Evolutionary conservation across 495 filamentous ascomycete genomes (phyloP).

Genomic region (Bryoglossum gracile): DNA sequence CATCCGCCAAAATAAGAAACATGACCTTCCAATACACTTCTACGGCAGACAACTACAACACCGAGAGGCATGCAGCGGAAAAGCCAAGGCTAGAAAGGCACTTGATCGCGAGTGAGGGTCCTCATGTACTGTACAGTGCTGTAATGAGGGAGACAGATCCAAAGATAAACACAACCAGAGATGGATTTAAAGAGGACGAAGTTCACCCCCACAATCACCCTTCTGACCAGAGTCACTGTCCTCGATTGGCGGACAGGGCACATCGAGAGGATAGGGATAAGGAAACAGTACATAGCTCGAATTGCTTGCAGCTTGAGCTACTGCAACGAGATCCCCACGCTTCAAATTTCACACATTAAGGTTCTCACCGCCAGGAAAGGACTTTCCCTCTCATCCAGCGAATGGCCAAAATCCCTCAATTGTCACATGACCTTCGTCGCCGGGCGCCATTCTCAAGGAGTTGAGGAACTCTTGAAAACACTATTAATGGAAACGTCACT

Average conservation of each 20-base stretch:
- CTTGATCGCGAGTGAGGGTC: too few species aligned
- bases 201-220: not conserved
- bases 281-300: too few species aligned
- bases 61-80: not conserved
- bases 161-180: not conserved
- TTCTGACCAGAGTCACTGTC: too few species aligned
- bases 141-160: not conserved
- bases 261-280: conserved; percentile 1
- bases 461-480: too few species aligned
- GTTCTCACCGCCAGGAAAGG: conserved; percentile 11
- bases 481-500: too few species aligned
- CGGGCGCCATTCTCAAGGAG: too few species aligned
- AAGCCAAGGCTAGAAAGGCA: not conserved
- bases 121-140: not conserved
- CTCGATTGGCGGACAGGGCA: not conserved
- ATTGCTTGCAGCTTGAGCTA: conserved; percentile 12
- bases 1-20: not conserved
- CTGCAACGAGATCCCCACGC: conserved; percentile 10
- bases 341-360: not conserved
- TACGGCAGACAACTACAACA: too few species aligned
- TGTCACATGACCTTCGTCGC: conserved; percentile 4
- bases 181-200: not conserved
- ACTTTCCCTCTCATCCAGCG: not conserved
- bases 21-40: too few species aligned
- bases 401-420: conserved; percentile 14